Evolutionary conservation across 2,329 filamentous ascomycete species (phyloP), one percentile per base, ranked within the genome.

Genomic region (Fusarium devonianum): DNA sequence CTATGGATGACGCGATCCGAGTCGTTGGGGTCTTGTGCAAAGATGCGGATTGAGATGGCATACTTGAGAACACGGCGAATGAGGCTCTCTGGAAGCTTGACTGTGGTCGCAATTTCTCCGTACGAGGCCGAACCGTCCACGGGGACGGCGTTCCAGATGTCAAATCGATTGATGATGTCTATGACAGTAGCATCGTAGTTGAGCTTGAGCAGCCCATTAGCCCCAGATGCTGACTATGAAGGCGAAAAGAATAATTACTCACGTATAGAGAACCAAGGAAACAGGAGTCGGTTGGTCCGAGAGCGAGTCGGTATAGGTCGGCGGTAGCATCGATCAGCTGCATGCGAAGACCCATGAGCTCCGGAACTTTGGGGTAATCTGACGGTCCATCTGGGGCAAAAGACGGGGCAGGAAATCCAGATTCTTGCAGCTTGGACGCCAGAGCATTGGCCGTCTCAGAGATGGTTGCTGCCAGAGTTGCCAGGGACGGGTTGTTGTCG

Each of bases 61-160:
- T 75, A 69, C 30, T 67, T 62, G 32, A 76, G 49, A 11, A 76
- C 46, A 9, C 73, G 70, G n/a, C 63, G 62, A 8, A 72, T 69
- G 10, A 73, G 64, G 11, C 67, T 66, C 41, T 69, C 63, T 0
- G 74, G 75, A 4, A 77, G 71, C 3, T 63, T 64, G 2, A 70
- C 68, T 11, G 61, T 62, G 16, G 65, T 43, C 7, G 75, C 67
- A 11, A 66, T 58, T 12, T 64, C 55, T 3, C 35, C 26, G 22
- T 53, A 56, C 2, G 48, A 53, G 14, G 56, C 59, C 1, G 49
- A 56, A 16, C 63, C 59, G 9, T 37, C 55, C 2, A 65, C n/a
- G 4, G 63, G 63, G 0, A 66, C 56, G n/a, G 61, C 57, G n/a
- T 32, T 18, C 53, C 55, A 64, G 26, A 66, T 50, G 18, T 63